phyloP scores from a whole-genome alignment of 176 grass and related monocot species.

The Aegilops bicornis region DNA sequence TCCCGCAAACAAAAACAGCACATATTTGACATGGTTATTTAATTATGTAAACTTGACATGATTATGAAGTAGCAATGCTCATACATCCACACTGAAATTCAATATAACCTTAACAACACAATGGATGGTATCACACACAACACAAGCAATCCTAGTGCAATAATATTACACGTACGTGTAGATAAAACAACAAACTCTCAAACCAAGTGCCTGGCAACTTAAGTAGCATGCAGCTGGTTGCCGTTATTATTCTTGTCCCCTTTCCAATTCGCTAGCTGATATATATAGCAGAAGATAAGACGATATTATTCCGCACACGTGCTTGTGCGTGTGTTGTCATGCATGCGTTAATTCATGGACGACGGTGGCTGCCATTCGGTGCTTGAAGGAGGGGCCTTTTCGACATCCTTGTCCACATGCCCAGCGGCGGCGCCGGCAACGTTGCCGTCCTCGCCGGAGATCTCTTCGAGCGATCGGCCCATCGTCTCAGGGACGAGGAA shows the following conservation, averaged over 20 bases:
- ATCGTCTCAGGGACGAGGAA: constrained; percentile 32
- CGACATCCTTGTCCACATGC: background rate
- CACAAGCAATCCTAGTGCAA: too few relatives aligned
- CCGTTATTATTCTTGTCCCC: constrained; percentile 18
- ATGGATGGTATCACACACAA: too few relatives aligned
- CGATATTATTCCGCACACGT: background rate
- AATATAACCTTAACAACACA: too few relatives aligned
- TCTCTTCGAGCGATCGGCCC: constrained; percentile 39
- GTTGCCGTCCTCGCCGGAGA: constrained; percentile 42
- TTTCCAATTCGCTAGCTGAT: background rate
- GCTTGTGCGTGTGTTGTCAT: background rate
- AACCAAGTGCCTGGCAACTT: background rate
- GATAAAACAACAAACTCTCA: too few relatives aligned
- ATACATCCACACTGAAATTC: too few relatives aligned
- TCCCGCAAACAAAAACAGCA: too few relatives aligned
- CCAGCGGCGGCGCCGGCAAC: background rate
- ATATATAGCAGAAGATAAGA: background rate
- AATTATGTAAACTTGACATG: too few relatives aligned
- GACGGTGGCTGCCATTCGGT: constrained; percentile 17
- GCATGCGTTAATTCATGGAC: background rate
- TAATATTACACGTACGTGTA: too few relatives aligned
- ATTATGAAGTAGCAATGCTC: too few relatives aligned
- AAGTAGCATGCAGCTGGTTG: background rate
- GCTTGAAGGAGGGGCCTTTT: background rate
- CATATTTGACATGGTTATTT: too few relatives aligned